Percentiles rank a stretch among this genome's conserved stretches.
Conservation (phyloP, 2,329 filamentous ascomycete species). For the Aspergillus piperis region DNA sequence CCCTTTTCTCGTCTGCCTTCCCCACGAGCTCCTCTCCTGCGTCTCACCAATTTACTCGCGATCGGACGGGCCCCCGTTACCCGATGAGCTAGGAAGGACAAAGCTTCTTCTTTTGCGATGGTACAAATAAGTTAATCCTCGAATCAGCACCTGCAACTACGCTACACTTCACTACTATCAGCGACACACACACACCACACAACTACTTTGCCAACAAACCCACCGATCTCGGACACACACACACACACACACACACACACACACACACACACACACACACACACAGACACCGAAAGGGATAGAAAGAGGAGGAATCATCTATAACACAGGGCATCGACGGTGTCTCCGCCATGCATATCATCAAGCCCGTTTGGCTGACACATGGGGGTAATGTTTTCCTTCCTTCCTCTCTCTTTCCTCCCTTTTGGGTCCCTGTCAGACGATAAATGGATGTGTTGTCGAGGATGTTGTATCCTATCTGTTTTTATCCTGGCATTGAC, state of each 20-base stretch:
- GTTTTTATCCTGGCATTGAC: not conserved
- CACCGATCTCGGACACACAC: constrained; percentile 1
- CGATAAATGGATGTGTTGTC: not conserved
- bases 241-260: constrained; percentile 5
- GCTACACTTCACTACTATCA: too few relatives aligned
- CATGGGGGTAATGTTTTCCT: constrained; percentile 67
- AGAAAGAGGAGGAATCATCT: constrained; percentile 1
- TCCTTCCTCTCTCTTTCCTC: constrained; percentile 3
- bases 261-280: too few relatives aligned
- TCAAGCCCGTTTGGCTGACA: constrained; percentile 94
- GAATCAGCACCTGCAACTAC: constrained; percentile 6
- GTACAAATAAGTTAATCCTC: constrained; percentile 22
- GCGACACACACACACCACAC: constrained; percentile 6
- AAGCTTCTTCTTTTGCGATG: constrained; percentile 30
- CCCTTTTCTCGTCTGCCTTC: not conserved
- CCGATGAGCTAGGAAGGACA: constrained; percentile 15
- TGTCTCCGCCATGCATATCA: constrained; percentile 68
- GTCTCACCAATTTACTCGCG: not conserved
- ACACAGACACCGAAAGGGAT: constrained; percentile 5
- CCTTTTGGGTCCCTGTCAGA: not conserved
- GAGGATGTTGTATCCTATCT: not conserved
- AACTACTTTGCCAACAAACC: constrained; percentile 22
- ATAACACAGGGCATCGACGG: not conserved
- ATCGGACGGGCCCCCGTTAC: constrained; percentile 2
- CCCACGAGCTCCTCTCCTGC: not conserved